Evolutionary conservation across 192 early-diverging fungal genomes (phyloP).

Genomic region (Dissophora ornata): DNA sequence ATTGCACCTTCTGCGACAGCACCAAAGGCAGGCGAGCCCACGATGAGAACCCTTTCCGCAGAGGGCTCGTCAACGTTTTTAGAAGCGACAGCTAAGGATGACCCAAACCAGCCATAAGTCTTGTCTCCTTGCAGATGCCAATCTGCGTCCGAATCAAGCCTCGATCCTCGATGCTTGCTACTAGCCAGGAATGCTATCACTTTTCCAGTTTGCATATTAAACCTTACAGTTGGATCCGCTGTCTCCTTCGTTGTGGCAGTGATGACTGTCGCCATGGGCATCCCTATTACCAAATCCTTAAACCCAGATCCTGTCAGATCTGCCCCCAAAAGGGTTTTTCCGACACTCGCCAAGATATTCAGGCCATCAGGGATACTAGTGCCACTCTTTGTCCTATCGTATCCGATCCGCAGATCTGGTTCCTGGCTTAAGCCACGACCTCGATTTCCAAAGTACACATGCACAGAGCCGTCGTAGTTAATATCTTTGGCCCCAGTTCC

Average conservation of each 20-base stretch:
- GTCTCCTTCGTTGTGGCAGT: not conserved
- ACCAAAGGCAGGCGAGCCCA: not conserved
- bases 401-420: conserved; percentile 11
- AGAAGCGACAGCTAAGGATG: not conserved
- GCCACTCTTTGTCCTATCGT: not conserved
- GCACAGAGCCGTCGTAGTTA: conserved; percentile 60
- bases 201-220: not conserved
- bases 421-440: conserved; percentile 1
- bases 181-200: conserved; percentile 1
- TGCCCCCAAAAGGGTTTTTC: conserved; percentile 4
- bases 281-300: conserved; percentile 13
- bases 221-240: conserved; percentile 4
- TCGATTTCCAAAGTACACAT: conserved; percentile 68
- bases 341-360: conserved; percentile 7
- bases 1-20: not conserved
- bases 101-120: conserved; percentile 9
- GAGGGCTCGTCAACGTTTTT: not conserved
- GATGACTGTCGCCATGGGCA: conserved; percentile 12
- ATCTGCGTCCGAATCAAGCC: conserved; percentile 5
- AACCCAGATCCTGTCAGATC: conserved; percentile 17
- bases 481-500: conserved; percentile 41
- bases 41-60: not conserved
- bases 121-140: conserved; percentile 1
- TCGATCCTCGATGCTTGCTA: not conserved
- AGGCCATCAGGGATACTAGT: conserved; percentile 3